phyloP scores from a whole-genome alignment of 768 basidiomycete species.

The Tremella yokohamensis region DNA sequence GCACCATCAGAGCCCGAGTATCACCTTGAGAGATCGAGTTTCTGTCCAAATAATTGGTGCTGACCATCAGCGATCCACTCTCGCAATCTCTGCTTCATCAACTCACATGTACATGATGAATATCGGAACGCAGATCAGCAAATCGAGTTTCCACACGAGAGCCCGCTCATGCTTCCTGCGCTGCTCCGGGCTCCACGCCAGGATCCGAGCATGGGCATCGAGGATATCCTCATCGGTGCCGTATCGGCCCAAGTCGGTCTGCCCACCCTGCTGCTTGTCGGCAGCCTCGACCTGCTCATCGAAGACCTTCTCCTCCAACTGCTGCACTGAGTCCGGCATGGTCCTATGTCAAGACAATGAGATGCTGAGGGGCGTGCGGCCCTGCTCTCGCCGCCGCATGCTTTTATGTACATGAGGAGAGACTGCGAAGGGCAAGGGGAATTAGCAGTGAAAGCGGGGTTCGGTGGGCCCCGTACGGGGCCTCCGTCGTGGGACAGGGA shows the following conservation, averaged over 20 bases:
- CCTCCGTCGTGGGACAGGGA: no score
- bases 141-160: not conserved
- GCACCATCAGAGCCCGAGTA: no score
- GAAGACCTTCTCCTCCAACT: not conserved
- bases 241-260: not conserved
- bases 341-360: no score
- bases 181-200: conserved; percentile 3
- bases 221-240: not conserved
- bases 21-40: not conserved
- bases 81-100: no score
- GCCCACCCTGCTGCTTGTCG: not conserved
- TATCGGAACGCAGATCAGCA: not conserved
- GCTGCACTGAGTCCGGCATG: no score
- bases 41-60: not conserved
- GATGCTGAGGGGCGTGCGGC: no score
- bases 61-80: no score
- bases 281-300: not conserved
- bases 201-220: not conserved
- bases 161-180: conserved; percentile 1
- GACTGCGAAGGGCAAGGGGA: no score
- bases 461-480: no score
- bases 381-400: no score
- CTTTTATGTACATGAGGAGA: no score
- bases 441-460: no score
- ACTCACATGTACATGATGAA: not conserved